Conservation (phyloP, 1,284 basidiomycete genomes). For the Hymenochaete sp. region DNA sequence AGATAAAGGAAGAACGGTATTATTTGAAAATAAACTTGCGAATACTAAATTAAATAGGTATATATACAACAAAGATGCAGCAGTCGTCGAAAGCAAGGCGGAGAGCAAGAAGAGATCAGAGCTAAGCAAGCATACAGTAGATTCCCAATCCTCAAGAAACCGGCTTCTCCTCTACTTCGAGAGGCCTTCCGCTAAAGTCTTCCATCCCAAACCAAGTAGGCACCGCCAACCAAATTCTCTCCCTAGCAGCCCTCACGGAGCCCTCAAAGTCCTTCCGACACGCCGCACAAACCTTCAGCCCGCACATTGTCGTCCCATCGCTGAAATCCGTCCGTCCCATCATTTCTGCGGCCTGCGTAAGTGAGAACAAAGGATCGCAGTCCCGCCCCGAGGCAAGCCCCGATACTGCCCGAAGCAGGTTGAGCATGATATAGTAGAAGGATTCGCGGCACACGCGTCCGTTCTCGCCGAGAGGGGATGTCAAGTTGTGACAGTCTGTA, state of each 20-base stretch:
- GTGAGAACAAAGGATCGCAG: conserved; percentile 61
- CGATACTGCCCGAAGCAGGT: conserved; percentile 57
- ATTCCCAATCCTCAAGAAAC: too few relatives aligned
- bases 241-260: conserved; percentile 42
- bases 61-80: too few relatives aligned
- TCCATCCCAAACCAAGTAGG: conserved; percentile 59
- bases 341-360: conserved; percentile 61
- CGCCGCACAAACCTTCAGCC: conserved; percentile 48
- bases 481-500: conserved; percentile 36
- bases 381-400: conserved; percentile 63
- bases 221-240: conserved; percentile 54
- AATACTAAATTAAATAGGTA: too few relatives aligned
- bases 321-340: conserved; percentile 59
- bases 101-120: not conserved
- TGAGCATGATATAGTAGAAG: conserved; percentile 67
- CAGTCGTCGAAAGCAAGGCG: too few relatives aligned
- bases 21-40: too few relatives aligned
- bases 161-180: too few relatives aligned
- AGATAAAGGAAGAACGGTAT: too few relatives aligned
- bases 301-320: conserved; percentile 47
- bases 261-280: conserved; percentile 55
- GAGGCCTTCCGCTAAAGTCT: conserved; percentile 13
- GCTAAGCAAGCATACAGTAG: not conserved
- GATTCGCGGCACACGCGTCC: conserved; percentile 47
- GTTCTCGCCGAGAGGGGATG: conserved; percentile 18